Evolutionary conservation across 495 filamentous ascomycete genomes (phyloP), one percentile per base, ranked within the genome.

Genomic region (Haplographium delicatum): DNA sequence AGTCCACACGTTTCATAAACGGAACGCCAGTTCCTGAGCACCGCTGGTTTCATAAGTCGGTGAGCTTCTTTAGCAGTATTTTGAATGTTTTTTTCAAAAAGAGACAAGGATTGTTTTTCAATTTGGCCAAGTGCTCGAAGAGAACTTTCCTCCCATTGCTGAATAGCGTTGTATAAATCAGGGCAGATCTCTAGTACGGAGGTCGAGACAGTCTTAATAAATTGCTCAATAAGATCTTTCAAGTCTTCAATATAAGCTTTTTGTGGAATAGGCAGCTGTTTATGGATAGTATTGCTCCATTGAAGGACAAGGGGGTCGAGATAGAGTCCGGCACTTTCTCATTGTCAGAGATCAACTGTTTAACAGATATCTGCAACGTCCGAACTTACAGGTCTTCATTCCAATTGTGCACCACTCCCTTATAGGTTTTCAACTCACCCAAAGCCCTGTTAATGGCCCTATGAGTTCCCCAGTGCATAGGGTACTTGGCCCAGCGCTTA

Each of bases 381-480:
- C 18, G 10, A 13, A 43, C 51, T 47, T 44, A 54, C 51, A 54
- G 30, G 16, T 38, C 23, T 8, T 44, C 37, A 34, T 54, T 54
- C 51, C 51, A 54, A 15, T 28, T 49, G 18, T 49, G 39, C 1
- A 35, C 18, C 1, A n/a, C 16, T 4, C 39, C 28, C 30, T 54
- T 54, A 4, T 5, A 30, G 20, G 44, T 39, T 27, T 10, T 35
- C 44, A 37, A 54, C 2, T 43, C 13, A 1, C 51, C 51, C 23
- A 16, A 22, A 9, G 26, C 11, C 7, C 26, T 37, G 39, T 54
- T 54, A 15, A 43, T 27, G n/a, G 22, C 28, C 22, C 28, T 4
- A 39, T 54, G 51, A 13, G 51, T 54, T 13, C n/a, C 16, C 51
- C 51, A 54, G 9, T 44, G 39, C 2, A 39, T 4, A 3, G 38